phyloP scores from a whole-genome alignment of 1,284 basidiomycete genomes.

The Agaricales sp. region DNA sequence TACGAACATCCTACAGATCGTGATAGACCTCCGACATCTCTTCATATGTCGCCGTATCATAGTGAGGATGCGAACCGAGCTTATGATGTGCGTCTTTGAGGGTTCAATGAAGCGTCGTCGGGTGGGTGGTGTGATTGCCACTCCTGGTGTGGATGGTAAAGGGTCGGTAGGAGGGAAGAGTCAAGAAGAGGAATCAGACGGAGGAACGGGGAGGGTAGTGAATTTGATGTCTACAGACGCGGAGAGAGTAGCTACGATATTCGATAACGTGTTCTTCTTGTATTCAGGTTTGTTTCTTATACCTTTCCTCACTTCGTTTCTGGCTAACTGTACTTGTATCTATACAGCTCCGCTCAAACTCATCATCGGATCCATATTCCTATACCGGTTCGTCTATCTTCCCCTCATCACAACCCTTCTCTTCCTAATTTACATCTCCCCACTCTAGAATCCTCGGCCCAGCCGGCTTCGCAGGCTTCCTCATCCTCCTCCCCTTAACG shows the following conservation, averaged over 20 bases:
- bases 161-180: conserved; percentile 18
- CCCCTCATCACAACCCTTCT: not conserved
- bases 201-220: conserved; percentile 69
- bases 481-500: conserved; percentile 65
- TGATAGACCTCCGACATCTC: conserved; percentile 69
- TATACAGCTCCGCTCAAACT: conserved; percentile 70
- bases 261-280: conserved; percentile 47
- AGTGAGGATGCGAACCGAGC: conserved; percentile 59
- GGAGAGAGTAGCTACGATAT: conserved; percentile 39
- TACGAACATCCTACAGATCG: conserved; percentile 31
- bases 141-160: conserved; percentile 9
- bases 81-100: conserved; percentile 82
- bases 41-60: conserved; percentile 69
- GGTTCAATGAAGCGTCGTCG: conserved; percentile 84
- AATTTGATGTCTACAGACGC: conserved; percentile 70
- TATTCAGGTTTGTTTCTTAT: conserved; percentile 31
- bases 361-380: conserved; percentile 60
- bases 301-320: not conserved
- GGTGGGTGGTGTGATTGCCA: conserved; percentile 64
- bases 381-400: conserved; percentile 59
- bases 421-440: conserved; percentile 1
- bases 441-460: conserved; percentile 60
- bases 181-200: conserved; percentile 49
- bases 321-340: not conserved
- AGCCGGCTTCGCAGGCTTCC: conserved; percentile 78